Evolutionary conservation across 2,329 filamentous ascomycete species (phyloP).

Genomic region (Helicocarpus griseus): DNA sequence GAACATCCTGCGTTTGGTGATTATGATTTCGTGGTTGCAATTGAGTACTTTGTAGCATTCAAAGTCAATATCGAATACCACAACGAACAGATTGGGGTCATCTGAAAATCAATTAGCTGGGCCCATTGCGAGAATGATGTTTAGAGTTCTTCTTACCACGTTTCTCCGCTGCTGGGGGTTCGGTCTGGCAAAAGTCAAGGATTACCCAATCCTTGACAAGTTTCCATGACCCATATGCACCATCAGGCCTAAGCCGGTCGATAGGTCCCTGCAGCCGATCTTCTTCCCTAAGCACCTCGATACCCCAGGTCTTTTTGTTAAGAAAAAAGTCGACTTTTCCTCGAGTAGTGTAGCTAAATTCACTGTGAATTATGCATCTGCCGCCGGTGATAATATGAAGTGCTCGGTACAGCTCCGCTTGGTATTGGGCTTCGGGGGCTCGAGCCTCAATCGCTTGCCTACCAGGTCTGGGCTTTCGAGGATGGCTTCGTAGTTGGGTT

Average conservation of each 20-base stretch:
- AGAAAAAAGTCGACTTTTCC: background rate
- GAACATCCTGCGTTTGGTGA: background rate
- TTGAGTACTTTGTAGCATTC: background rate
- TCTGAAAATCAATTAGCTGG: background rate
- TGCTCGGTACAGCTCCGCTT: background rate
- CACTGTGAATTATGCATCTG: background rate
- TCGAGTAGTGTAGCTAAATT: background rate
- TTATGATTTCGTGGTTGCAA: background rate
- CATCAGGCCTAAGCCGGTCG: background rate
- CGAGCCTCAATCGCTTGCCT: background rate
- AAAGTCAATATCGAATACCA: background rate
- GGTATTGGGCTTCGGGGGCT: background rate
- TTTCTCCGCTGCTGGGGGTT: background rate
- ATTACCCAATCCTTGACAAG: background rate
- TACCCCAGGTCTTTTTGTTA: background rate
- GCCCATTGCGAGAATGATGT: background rate
- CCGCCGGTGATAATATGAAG: background rate
- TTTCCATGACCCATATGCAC: background rate
- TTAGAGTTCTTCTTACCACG: background rate
- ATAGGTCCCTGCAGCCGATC: background rate
- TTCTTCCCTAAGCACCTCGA: background rate
- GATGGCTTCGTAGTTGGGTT: background rate
- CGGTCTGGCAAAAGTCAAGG: background rate
- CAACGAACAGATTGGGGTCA: background rate
- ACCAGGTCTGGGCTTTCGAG: background rate